A percentile compares a stretch with the other conserved stretches of the same genome.
Evolutionary conservation across 164 flowering plant genomes (phyloP).

Genomic region (Warburgia ugandensis): DNA sequence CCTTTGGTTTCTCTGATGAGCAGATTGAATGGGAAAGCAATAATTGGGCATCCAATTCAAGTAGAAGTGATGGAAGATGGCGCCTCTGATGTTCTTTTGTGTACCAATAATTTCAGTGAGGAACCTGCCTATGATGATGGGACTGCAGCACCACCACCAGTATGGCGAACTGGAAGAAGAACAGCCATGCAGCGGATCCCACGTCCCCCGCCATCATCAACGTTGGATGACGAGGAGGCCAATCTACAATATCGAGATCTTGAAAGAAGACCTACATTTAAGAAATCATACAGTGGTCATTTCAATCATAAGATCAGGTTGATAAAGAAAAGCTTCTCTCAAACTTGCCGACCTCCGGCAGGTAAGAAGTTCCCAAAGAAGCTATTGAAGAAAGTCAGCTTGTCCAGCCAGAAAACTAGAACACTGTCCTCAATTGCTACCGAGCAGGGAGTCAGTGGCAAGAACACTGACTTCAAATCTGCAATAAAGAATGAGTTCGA

Average conservation of each 20-base stretch:
- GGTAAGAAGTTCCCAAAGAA: constrained; percentile 39
- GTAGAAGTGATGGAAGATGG: constrained; percentile 59
- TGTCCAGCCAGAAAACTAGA: constrained; percentile 62
- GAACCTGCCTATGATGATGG: constrained; percentile 32
- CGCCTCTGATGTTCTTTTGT: constrained; percentile 33
- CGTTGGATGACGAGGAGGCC: constrained; percentile 35
- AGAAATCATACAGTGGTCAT: constrained; percentile 24
- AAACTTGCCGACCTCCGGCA: constrained; percentile 18
- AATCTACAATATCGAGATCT: constrained; percentile 29
- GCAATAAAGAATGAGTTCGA: constrained; percentile 18
- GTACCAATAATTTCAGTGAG: constrained; percentile 17
- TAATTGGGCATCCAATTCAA: constrained; percentile 78
- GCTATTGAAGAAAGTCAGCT: constrained; percentile 42
- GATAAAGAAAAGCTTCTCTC: constrained; percentile 19
- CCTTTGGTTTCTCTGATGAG: constrained; percentile 82
- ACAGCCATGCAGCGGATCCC: constrained; percentile 69
- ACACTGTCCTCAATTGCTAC: constrained; percentile 69
- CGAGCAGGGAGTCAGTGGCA: constrained; percentile 31
- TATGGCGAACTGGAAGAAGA: constrained; percentile 91
- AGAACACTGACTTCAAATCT: constrained; percentile 10
- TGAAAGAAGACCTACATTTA: constrained; percentile 26
- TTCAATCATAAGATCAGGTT: constrained; percentile 19
- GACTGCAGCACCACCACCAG: constrained; percentile 38
- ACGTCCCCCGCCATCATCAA: constrained; percentile 49
- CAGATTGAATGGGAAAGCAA: constrained; percentile 67